Base-by-base conservation (phyloP, 352 stramenopile genomes). In the Globisporangium sylvaticum region DNA sequence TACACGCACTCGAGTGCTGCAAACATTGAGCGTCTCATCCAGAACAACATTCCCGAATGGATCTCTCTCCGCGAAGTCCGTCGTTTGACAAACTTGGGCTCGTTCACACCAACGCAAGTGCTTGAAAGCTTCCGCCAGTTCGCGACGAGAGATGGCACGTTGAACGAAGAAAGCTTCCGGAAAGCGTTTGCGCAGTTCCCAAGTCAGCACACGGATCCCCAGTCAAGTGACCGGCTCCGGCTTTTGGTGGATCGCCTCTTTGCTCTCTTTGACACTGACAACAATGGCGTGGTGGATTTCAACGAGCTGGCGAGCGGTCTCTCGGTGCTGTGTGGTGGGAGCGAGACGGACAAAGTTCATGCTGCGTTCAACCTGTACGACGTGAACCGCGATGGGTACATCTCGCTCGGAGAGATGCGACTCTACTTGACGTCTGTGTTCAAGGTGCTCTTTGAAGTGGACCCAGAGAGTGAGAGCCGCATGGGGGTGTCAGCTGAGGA, bases 281-380 rank as follows among this genome's bases (percentile, higher is more conserved):
- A 75, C 22, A 91, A 95, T 65, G 89, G 85, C 5, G 60, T 87
- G 5, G 83, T 97, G 7, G 87, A 96, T 67, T 89, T 91, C 64
- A 83, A 80, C 52, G 89, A 97, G 61, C 73, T 97, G 12, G 82
- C 77, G 25, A 90, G 81, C 39, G 89, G 89, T 0, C 68, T 97
- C 12, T 94, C 86, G 1, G 77, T 96, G 60, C 69, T 96, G 2
- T 95, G 88, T 58, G 79, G 87, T 20, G 88, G 84, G 20, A 83
- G 63, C 12, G 71, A 87, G 50, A 77, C 77, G 0, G 87, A 96
- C 50, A 93, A 95, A 59, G 83, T 94, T 9, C 80, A 77, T n/a
- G 74, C 87, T 3, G 87, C 89, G 3, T 97, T 97, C 55, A 87
- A 83, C 29, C 69, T 97, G 29, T 96, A 96, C 68, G 89, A 96